Percentiles rank a stretch among this genome's conserved stretches.
phyloP scores from a whole-genome alignment of 1,284 basidiomycete genomes.

The Puccinia novopanici region DNA sequence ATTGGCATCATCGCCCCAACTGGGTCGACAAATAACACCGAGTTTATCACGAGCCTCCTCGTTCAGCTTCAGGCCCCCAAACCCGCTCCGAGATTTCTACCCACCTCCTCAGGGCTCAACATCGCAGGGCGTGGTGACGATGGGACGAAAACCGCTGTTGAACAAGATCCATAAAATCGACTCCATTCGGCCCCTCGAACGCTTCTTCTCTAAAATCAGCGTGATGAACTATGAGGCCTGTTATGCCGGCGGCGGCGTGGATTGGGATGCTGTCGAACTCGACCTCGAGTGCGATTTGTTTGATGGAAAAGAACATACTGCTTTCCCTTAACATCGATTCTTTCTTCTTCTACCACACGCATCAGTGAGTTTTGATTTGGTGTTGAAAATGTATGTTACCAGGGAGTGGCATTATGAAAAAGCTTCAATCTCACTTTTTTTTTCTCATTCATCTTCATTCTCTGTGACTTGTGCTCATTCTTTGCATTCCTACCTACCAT shows the following conservation, averaged over 20 bases:
- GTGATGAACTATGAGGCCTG: slow-evolving; percentile 84
- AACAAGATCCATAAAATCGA: slow-evolving; percentile 70
- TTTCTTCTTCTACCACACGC: neutral
- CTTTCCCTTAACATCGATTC: neutral
- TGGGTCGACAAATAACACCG: slow-evolving; percentile 27
- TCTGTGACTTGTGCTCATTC: too few species aligned
- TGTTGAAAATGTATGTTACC: too few species aligned
- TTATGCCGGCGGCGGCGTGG: slow-evolving; percentile 71
- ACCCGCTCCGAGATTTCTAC: slow-evolving; percentile 19
- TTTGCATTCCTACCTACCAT: too few species aligned
- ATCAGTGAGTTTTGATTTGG: too few species aligned
- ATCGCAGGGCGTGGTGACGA: slow-evolving; percentile 33
- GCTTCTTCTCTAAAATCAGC: slow-evolving; percentile 85
- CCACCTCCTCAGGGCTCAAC: neutral
- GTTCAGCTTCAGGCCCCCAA: slow-evolving; percentile 10
- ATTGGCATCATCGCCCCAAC: slow-evolving; percentile 29
- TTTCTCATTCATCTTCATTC: too few species aligned
- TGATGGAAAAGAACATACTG: slow-evolving; percentile 62
- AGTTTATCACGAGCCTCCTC: slow-evolving; percentile 29
- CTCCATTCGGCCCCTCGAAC: slow-evolving; percentile 75
- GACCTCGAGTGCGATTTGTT: slow-evolving; percentile 83
- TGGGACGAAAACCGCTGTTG: slow-evolving; percentile 73
- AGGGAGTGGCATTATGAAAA: neutral
- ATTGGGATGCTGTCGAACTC: slow-evolving; percentile 82
- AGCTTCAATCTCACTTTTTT: neutral